Conservation (phyloP, 768 basidiomycete species). For the Trametes coccinea region DNA sequence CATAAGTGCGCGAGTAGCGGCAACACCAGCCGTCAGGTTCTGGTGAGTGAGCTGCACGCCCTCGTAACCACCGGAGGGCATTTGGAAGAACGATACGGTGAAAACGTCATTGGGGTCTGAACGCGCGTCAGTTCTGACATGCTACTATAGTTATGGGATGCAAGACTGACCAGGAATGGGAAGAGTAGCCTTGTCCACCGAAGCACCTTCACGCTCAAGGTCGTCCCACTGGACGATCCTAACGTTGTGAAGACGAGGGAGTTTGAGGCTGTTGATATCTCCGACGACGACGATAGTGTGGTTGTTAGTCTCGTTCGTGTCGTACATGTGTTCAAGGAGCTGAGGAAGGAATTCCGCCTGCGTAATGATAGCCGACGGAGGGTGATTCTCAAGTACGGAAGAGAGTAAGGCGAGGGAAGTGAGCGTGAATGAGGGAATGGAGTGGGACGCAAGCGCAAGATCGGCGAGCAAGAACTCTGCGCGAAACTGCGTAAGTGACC, state of each 20-base stretch:
- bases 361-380: slow-evolving; percentile 74
- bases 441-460: slow-evolving; percentile 72
- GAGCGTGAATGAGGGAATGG: slow-evolving; percentile 67
- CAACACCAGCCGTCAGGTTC: slow-evolving; percentile 88
- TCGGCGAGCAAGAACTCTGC: slow-evolving; percentile 82
- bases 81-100: slow-evolving; percentile 65
- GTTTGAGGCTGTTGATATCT: slow-evolving; percentile 47
- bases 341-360: slow-evolving; percentile 64
- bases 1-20: slow-evolving; percentile 72
- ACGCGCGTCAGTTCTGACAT: slow-evolving; percentile 4
- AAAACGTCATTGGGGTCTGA: slow-evolving; percentile 64
- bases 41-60: slow-evolving; percentile 76
- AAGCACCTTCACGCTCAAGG: slow-evolving; percentile 65
- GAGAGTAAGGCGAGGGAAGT: slow-evolving; percentile 62
- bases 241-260: slow-evolving; percentile 51
- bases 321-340: slow-evolving; percentile 73
- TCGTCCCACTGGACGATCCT: slow-evolving; percentile 68
- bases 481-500: neutral
- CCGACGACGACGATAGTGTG: slow-evolving; percentile 74
- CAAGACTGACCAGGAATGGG: slow-evolving; percentile 52
- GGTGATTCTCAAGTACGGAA: slow-evolving; percentile 60
- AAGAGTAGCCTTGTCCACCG: slow-evolving; percentile 45
- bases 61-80: slow-evolving; percentile 51
- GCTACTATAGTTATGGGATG: neutral
- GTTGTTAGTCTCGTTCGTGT: slow-evolving; percentile 46